A percentile compares a stretch with the other conserved stretches of the same genome.
These are phyloP conservation scores for Trebouxia sp. DNA, from an alignment of 139 green algal genomes.

Conservation along the genomic window DNA sequence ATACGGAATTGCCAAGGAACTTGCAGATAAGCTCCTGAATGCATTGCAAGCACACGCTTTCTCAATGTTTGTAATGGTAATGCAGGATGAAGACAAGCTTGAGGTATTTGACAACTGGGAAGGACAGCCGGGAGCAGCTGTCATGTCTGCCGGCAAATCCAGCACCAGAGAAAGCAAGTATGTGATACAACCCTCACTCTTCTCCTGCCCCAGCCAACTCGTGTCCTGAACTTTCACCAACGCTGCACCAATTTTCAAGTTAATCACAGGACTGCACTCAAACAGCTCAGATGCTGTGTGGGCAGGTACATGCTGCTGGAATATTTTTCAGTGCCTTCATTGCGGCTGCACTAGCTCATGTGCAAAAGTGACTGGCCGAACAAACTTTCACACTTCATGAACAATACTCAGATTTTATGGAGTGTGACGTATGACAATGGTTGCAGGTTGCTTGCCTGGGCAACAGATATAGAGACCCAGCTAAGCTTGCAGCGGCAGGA, in stretches of 20 bases:
- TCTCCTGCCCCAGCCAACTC: no score
- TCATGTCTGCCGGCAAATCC: constrained; percentile 38
- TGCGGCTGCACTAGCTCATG: no score
- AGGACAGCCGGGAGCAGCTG: constrained; percentile 46
- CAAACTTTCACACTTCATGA: no score
- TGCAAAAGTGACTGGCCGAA: no score
- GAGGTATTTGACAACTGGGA: constrained; percentile 65
- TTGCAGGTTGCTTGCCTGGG: constrained; percentile 49
- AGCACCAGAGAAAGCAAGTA: constrained; percentile 44
- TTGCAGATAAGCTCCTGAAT: no score
- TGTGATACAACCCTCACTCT: not conserved
- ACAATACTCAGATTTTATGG: no score
- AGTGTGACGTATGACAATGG: no score
- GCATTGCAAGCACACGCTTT: no score
- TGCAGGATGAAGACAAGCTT: constrained; percentile 35
- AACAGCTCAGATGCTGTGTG: not conserved
- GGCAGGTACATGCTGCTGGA: not conserved
- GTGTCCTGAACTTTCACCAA: no score
- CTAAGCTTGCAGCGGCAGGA: constrained; percentile 48
- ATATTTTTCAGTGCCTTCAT: not conserved
- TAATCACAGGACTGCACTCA: no score
- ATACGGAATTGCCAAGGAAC: no score
- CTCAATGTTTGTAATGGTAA: not conserved
- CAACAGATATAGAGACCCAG: constrained; percentile 45
- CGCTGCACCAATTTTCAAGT: no score